These are phyloP conservation scores for Aspergillus jensenii DNA, from an alignment of 2,329 filamentous ascomycete genomes.

Conservation along the genomic window DNA sequence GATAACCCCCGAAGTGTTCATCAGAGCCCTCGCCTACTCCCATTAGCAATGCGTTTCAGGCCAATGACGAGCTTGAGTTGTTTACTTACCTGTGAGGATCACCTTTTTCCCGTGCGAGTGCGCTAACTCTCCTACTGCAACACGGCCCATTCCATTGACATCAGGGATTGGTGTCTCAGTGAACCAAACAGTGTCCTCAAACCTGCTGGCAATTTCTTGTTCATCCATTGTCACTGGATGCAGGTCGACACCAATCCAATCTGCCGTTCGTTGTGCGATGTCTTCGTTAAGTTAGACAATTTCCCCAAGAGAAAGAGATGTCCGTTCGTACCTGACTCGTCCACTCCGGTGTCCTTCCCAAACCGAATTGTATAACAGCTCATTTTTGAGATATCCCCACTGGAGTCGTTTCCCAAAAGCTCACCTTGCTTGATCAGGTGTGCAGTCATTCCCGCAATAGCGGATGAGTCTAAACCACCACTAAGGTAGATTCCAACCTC, in stretches of 20 bases:
- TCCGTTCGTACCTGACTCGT: conserved; percentile 46
- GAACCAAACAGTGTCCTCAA: conserved; percentile 49
- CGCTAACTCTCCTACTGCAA: conserved; percentile 49
- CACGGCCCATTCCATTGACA: conserved; percentile 55
- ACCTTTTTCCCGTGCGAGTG: conserved; percentile 53
- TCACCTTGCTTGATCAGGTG: conserved; percentile 51
- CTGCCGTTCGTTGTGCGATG: conserved; percentile 49
- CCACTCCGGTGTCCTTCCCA: conserved; percentile 48
- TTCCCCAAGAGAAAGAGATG: background rate
- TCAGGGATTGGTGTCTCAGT: conserved; percentile 50
- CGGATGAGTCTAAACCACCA: conserved; percentile 60
- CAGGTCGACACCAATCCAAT: conserved; percentile 49
- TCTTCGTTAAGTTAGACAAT: conserved; percentile 17
- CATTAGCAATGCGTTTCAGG: background rate
- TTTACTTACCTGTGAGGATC: conserved; percentile 47
- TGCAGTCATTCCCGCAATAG: conserved; percentile 56
- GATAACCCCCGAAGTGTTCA: conserved; percentile 57
- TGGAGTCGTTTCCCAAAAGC: conserved; percentile 47
- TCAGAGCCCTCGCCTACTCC: conserved; percentile 50
- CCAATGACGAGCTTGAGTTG: background rate
- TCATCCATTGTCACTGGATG: conserved; percentile 47
- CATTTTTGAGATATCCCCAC: conserved; percentile 34
- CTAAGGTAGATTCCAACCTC: conserved; percentile 58
- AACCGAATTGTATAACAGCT: conserved; percentile 57
- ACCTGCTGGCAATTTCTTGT: conserved; percentile 41